Base-by-base conservation (phyloP, 2,329 filamentous ascomycete genomes). In the Penicillium sp. region DNA sequence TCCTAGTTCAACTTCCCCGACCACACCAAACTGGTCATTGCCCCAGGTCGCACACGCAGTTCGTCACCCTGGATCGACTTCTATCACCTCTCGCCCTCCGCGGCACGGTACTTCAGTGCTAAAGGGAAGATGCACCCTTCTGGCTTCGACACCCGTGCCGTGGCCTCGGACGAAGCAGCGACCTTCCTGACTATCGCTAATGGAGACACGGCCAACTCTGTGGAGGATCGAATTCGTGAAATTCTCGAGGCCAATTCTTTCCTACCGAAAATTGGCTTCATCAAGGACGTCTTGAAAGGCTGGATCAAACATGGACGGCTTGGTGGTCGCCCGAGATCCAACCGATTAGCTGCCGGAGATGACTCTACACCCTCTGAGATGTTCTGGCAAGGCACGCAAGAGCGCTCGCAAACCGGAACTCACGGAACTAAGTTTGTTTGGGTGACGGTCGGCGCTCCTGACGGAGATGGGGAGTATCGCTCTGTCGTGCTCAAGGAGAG, bases 341-440 rank as follows among this genome's bases (percentile, higher is more conserved):
- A 41, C 16, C 26, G 20, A 9, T 36, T 52, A 10, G 18, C 37
- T 13, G 21, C 52, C 8, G 41, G 45, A 29, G 37, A 53, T 16
- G 35, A 45, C 17, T 50, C 48, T 15, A 20, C 35, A 10, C 47
- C 51, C 1, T 36, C 49, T 3, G 63, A 65, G 33, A 60, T 66
- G 35, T 67, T 60, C 51, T 74, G 62, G 65, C 62, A 63, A 53
- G 72, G 67, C 27, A 58, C 55, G 25, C 69, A 65, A 53, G 69
- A 63, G 54, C 69, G 54, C 25, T 63, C 51, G 32, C 65, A 57
- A 34, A 51, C 51, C 45, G 64, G 67, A 40, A 73, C 58, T 13
- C 74, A 77, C 18, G 62, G 58, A 63, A 72, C 58, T 3, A 75
- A 75, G 53, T 70, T 75, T 30, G 71, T 71, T 39, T 78, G 76